A percentile compares a stretch with the other conserved stretches of the same genome.
phyloP scores from a whole-genome alignment of 768 basidiomycete species.

The Pleurotus cornucopiae region DNA sequence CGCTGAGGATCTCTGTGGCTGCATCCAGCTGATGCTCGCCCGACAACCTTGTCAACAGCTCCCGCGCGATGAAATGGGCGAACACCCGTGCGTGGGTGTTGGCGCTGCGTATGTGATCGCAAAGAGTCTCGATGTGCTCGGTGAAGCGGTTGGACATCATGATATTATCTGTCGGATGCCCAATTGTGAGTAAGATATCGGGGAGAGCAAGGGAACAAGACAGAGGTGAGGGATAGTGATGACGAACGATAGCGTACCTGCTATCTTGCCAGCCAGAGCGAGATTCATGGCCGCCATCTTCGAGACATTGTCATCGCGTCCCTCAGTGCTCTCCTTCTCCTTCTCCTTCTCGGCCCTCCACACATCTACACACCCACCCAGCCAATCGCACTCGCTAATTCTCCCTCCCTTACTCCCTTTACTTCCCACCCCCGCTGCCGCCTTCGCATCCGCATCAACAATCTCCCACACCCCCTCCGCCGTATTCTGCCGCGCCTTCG shows the following conservation, averaged over 20 bases:
- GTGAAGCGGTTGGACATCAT: slow-evolving; percentile 41
- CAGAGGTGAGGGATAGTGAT: too few relatives aligned
- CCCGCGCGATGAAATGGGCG: slow-evolving; percentile 59
- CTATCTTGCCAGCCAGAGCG: slow-evolving; percentile 55
- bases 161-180: slow-evolving; percentile 52
- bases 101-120: slow-evolving; percentile 45
- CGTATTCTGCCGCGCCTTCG: slow-evolving; percentile 66
- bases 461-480: slow-evolving; percentile 68
- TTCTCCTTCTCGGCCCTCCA: slow-evolving; percentile 31
- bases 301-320: slow-evolving; percentile 24
- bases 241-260: slow-evolving; percentile 37
- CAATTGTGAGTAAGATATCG: slow-evolving; percentile 13
- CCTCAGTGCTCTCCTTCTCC: slow-evolving; percentile 26
- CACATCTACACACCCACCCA: slow-evolving; percentile 50
- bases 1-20: slow-evolving; percentile 42
- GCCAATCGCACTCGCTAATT: slow-evolving; percentile 33
- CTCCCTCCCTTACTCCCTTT: slow-evolving; percentile 10
- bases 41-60: slow-evolving; percentile 50
- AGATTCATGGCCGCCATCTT: slow-evolving; percentile 51
- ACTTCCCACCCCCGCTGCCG: slow-evolving; percentile 8
- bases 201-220: too few relatives aligned
- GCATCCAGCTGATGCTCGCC: slow-evolving; percentile 57
- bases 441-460: slow-evolving; percentile 31
- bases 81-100: slow-evolving; percentile 53
- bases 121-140: slow-evolving; percentile 42